Percentiles rank a stretch among this genome's conserved stretches.
Conservation (phyloP, 495 filamentous ascomycete genomes). For the Massariosphaeria phaeospora region DNA sequence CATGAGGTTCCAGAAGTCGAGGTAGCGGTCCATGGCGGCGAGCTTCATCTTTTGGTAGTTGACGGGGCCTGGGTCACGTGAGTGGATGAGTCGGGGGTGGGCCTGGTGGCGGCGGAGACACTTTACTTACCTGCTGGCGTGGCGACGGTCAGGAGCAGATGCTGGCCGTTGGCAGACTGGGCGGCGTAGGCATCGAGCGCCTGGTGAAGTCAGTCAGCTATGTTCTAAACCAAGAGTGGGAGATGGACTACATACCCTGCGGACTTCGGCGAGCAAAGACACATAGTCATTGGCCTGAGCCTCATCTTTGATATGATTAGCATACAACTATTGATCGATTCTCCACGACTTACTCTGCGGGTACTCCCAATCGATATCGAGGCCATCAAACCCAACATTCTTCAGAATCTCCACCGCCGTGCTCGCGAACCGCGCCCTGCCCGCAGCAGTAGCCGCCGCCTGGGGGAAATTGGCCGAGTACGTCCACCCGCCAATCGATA, state of each 20-base stretch:
- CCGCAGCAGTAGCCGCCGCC: constrained; percentile 60
- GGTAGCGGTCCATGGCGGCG: constrained; percentile 63
- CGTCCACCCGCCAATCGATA: constrained; percentile 96
- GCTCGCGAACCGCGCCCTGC: constrained; percentile 59
- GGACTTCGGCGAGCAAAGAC: constrained; percentile 45
- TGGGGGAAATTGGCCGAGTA: constrained; percentile 85
- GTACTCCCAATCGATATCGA: constrained; percentile 35
- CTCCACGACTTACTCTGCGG: constrained; percentile 19
- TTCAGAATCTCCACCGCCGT: constrained; percentile 61
- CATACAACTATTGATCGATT: neutral
- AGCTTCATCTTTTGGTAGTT: constrained; percentile 69
- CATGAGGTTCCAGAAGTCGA: constrained; percentile 81
- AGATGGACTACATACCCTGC: constrained; percentile 8
- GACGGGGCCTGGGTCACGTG: constrained; percentile 40
- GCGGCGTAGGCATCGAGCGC: constrained; percentile 25
- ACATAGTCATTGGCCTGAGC: constrained; percentile 65
- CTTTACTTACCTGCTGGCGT: constrained; percentile 53
- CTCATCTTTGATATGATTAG: constrained; percentile 36
- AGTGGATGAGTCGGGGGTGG: too few species aligned
- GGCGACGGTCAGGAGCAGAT: constrained; percentile 74
- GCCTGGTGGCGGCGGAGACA: too few species aligned
- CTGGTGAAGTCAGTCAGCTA: constrained; percentile 1
- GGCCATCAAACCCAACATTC: constrained; percentile 47
- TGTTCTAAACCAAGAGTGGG: neutral
- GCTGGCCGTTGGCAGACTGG: constrained; percentile 36